phyloP scores from a whole-genome alignment of 176 grass and related monocot genomes.

The Oryza glumipatula region DNA sequence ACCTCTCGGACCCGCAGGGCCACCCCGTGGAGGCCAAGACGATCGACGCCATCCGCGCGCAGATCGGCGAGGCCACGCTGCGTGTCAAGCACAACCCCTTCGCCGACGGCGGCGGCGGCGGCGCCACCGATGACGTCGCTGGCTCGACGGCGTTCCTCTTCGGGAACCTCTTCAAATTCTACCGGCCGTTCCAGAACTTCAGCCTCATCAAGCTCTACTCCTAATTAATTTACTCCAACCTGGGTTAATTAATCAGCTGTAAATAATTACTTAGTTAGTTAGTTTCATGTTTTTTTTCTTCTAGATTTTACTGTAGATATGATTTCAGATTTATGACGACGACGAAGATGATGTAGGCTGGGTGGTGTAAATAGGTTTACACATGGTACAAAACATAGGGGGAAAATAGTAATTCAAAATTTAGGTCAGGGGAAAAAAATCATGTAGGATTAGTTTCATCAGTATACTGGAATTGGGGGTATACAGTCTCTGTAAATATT shows the following conservation, averaged over 20 bases:
- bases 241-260: conserved; percentile 12
- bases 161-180: conserved; percentile 75
- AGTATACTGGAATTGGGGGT: not conserved
- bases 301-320: not conserved
- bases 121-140: not conserved
- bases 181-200: conserved; percentile 63
- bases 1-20: conserved; percentile 69
- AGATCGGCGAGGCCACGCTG: conserved; percentile 64
- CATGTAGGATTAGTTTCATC: not conserved
- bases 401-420: not conserved
- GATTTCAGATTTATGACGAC: not conserved
- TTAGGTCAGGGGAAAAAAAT: not conserved
- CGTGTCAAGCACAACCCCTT: conserved; percentile 74
- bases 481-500: not conserved
- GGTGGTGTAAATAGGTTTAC: not conserved
- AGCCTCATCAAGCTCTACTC: conserved; percentile 69
- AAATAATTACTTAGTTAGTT: not conserved
- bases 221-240: conserved; percentile 5
- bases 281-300: not conserved
- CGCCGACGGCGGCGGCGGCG: not conserved
- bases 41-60: conserved; percentile 63
- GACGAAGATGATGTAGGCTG: not conserved
- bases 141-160: conserved; percentile 70
- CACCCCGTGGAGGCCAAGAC: conserved; percentile 65
- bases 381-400: not conserved